Evolutionary conservation across 192 early-diverging fungal species (phyloP).

Genomic region (Martensiomyces pterosporus): DNA sequence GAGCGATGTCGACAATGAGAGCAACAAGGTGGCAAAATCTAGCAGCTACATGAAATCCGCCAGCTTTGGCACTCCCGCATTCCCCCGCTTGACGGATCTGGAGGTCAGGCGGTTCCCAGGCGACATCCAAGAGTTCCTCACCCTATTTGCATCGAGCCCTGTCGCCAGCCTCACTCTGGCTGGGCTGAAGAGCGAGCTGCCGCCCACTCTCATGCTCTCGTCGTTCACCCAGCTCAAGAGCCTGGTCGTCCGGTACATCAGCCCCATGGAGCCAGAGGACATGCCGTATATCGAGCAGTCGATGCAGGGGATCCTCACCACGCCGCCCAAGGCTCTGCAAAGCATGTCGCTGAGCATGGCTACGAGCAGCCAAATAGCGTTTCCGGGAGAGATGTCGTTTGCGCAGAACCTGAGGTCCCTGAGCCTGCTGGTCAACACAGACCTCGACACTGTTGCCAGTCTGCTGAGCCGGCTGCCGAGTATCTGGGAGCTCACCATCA

Average conservation of each 20-base stretch:
- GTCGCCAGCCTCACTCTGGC: constrained; percentile 5
- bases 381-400: not conserved
- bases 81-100: constrained; percentile 9
- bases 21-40: not conserved
- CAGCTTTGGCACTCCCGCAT: constrained; percentile 3
- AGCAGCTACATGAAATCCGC: not conserved
- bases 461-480: constrained; percentile 1
- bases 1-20: not conserved
- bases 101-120: constrained; percentile 12
- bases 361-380: not conserved
- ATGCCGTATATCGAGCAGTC: not conserved
- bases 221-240: constrained; percentile 1
- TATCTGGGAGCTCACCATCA: not conserved
- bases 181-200: constrained; percentile 6
- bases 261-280: not conserved
- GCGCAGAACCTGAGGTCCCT: constrained; percentile 1
- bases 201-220: not conserved
- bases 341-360: constrained; percentile 1
- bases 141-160: constrained; percentile 9
- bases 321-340: not conserved
- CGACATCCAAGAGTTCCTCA: not conserved
- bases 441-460: not conserved
- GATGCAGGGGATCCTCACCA: not conserved
- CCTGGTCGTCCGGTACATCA: constrained; percentile 8
- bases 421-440: not conserved